These are phyloP conservation scores for Xylariaceae sp. DNA, from an alignment of 2,329 filamentous ascomycete species.

Conservation along the genomic window DNA sequence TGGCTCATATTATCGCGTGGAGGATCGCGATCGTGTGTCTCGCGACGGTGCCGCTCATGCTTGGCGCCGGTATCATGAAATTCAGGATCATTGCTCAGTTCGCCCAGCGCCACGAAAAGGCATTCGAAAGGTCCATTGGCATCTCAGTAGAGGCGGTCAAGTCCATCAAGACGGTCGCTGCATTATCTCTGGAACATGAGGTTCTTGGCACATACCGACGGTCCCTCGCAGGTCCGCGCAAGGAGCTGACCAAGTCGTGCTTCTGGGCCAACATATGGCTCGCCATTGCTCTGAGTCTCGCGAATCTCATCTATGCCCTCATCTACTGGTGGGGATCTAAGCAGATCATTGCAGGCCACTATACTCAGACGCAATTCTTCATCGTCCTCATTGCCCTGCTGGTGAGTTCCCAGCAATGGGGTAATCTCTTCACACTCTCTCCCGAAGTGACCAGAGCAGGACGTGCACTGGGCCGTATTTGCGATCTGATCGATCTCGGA, in stretches of 20 bases:
- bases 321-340: constrained; percentile 78
- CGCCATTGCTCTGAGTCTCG: constrained; percentile 54
- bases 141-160: constrained; percentile 65
- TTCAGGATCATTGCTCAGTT: constrained; percentile 58
- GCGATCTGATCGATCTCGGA: constrained; percentile 44
- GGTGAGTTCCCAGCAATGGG: constrained; percentile 68
- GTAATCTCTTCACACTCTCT: constrained; percentile 70
- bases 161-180: constrained; percentile 59
- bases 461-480: constrained; percentile 55
- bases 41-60: constrained; percentile 62
- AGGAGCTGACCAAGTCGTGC: constrained; percentile 48
- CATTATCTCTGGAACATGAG: constrained; percentile 49
- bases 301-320: constrained; percentile 68
- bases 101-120: constrained; percentile 58
- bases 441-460: constrained; percentile 69
- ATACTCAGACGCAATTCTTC: constrained; percentile 65
- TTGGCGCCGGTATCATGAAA: constrained; percentile 67
- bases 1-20: constrained; percentile 71
- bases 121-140: constrained; percentile 59
- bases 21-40: constrained; percentile 71
- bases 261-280: constrained; percentile 55
- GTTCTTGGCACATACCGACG: constrained; percentile 49
- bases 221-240: constrained; percentile 45
- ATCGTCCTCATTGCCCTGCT: constrained; percentile 69
- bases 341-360: constrained; percentile 62